Conservation (phyloP, 139 green algal species). For the Zygnema circumcarinatum region DNA sequence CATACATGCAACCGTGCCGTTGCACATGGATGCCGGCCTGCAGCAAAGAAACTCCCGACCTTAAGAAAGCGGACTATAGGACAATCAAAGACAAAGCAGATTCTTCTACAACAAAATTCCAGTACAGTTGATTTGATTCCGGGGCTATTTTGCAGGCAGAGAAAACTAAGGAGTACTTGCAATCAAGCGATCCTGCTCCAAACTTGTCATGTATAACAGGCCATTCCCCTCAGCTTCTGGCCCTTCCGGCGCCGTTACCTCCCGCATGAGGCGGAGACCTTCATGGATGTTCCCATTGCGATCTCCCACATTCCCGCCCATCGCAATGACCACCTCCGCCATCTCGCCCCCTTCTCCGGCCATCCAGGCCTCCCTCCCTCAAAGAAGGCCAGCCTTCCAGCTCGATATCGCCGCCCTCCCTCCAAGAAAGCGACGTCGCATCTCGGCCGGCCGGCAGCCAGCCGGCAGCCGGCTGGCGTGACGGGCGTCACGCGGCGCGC, state of each 20-base stretch:
- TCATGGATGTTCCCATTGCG: slow-evolving; percentile 37
- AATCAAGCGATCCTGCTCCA: background rate
- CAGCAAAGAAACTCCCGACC: background rate
- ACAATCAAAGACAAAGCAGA: background rate
- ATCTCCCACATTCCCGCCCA: slow-evolving; percentile 30
- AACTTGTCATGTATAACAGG: background rate
- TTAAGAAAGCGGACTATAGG: background rate
- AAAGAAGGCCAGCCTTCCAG: too few relatives aligned
- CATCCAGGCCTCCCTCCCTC: slow-evolving; percentile 17
- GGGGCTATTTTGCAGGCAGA: background rate
- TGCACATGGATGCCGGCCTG: slow-evolving; percentile 21
- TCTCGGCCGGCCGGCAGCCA: too few relatives aligned
- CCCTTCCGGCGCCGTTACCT: too few relatives aligned
- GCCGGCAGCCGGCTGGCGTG: too few relatives aligned
- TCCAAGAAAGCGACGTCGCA: too few relatives aligned
- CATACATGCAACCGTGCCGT: slow-evolving; percentile 80
- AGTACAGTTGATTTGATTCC: background rate
- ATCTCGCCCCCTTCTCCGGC: slow-evolving; percentile 7
- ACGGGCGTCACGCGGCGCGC: too few relatives aligned
- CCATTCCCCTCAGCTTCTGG: background rate
- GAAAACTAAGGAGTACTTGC: slow-evolving; percentile 11
- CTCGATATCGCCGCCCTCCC: too few relatives aligned
- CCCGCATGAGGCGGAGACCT: background rate
- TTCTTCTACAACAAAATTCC: slow-evolving; percentile 15
- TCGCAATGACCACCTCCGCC: slow-evolving; percentile 48